These are phyloP conservation scores for Coelastrella sp. DNA, from an alignment of 139 green algal species.

Conservation along the genomic window DNA sequence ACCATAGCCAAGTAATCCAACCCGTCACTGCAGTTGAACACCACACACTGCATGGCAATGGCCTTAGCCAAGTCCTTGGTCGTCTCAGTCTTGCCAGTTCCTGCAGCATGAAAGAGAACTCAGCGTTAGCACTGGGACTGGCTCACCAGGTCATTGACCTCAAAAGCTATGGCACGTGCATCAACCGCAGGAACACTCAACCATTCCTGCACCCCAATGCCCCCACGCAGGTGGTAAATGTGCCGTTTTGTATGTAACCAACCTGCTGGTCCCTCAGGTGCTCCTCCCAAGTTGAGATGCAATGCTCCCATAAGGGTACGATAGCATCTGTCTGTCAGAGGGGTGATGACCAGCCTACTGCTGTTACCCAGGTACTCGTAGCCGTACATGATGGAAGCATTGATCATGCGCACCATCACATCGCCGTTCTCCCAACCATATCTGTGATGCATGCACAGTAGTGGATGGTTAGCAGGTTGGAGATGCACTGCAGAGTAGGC, in stretches of 20 bases:
- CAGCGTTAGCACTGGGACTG: not conserved
- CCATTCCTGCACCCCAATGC: too few species aligned
- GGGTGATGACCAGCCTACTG: slow-evolving; percentile 69
- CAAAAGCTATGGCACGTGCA: too few species aligned
- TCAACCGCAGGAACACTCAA: too few species aligned
- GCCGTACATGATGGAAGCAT: slow-evolving; percentile 70
- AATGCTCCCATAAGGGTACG: slow-evolving; percentile 85
- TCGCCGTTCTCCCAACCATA: slow-evolving; percentile 82
- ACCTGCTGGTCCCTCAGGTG: slow-evolving; percentile 75
- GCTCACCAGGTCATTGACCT: too few species aligned
- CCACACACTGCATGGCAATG: slow-evolving; percentile 87
- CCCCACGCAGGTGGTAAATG: too few species aligned
- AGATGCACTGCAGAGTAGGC: too few species aligned
- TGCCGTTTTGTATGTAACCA: not conserved
- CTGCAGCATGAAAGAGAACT: slow-evolving; percentile 27
- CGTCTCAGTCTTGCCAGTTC: slow-evolving; percentile 84
- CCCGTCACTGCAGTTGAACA: slow-evolving; percentile 92
- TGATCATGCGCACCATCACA: slow-evolving; percentile 85
- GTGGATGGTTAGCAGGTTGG: not conserved
- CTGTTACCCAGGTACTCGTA: slow-evolving; percentile 71
- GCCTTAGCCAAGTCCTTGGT: slow-evolving; percentile 82
- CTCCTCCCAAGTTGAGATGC: slow-evolving; percentile 58
- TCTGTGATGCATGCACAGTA: not conserved
- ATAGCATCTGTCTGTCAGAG: slow-evolving; percentile 73
- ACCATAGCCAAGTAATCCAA: slow-evolving; percentile 88